Evolutionary conservation across 805 yeast genomes (phyloP).

Genomic region (Nakazawaea pomicola): DNA sequence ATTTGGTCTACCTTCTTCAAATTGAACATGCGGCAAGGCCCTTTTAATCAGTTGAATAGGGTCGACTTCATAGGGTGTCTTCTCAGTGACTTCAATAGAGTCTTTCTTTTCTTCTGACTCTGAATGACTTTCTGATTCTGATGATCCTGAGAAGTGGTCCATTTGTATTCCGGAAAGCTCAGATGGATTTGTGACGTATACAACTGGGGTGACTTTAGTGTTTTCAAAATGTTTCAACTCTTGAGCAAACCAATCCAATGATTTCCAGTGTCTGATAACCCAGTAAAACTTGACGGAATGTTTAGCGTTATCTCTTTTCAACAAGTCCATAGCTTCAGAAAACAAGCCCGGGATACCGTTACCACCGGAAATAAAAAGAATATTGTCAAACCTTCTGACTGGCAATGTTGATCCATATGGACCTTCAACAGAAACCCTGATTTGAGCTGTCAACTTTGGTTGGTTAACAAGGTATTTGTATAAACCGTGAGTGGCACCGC

Average conservation of each 20-base stretch:
- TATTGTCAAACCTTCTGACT: constrained; percentile 31
- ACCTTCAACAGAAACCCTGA: constrained; percentile 50
- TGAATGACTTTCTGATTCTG: neutral
- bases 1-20: constrained; percentile 42
- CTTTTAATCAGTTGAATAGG: constrained; percentile 18
- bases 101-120: constrained; percentile 14
- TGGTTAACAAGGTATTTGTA: constrained; percentile 19
- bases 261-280: constrained; percentile 51
- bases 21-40: constrained; percentile 31
- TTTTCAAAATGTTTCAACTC: constrained; percentile 33
- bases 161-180: constrained; percentile 5
- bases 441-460: constrained; percentile 23
- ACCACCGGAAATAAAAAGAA: constrained; percentile 44
- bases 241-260: constrained; percentile 45
- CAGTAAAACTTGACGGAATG: constrained; percentile 49
- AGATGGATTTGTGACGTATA: constrained; percentile 36
- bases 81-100: constrained; percentile 16
- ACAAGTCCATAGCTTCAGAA: constrained; percentile 31
- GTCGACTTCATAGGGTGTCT: constrained; percentile 9
- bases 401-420: constrained; percentile 50
- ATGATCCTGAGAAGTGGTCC: constrained; percentile 8
- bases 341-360: constrained; percentile 48
- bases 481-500: constrained; percentile 30
- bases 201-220: constrained; percentile 30
- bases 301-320: constrained; percentile 20